phyloP scores from a whole-genome alignment of 129 eudicot genomes.

The Flaveria bidentis region DNA sequence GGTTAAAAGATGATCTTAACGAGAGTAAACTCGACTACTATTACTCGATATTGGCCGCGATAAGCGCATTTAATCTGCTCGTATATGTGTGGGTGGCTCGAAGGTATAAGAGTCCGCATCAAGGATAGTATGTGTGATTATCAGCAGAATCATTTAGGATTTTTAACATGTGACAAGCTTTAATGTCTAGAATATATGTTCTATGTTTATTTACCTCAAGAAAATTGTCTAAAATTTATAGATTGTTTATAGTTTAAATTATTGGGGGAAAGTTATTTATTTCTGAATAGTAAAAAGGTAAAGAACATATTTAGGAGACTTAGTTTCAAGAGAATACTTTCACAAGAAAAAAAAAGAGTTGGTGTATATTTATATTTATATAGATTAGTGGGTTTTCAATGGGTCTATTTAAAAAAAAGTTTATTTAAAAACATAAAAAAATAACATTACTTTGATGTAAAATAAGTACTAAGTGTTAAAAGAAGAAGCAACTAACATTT shows the following conservation, averaged over 20 bases:
- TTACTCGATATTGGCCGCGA: slow-evolving; percentile 57
- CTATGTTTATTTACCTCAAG: neutral
- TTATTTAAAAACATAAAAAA: no score
- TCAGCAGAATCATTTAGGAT: neutral
- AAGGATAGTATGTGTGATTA: slow-evolving; percentile 20
- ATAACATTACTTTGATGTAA: no score
- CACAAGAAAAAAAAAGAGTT: no score
- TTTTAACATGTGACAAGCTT: neutral
- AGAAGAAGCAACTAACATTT: no score
- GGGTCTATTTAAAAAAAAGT: no score
- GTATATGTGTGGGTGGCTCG: slow-evolving; percentile 54
- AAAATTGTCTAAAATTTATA: neutral
- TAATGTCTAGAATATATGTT: slow-evolving; percentile 1
- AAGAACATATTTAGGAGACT: neutral
- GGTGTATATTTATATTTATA: no score
- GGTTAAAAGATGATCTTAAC: slow-evolving; percentile 59
- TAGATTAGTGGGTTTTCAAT: no score
- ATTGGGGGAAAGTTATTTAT: neutral
- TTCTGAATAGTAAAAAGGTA: neutral
- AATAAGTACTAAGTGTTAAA: no score
- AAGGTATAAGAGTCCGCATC: slow-evolving; percentile 53
- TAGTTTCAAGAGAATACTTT: no score
- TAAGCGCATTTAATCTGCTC: slow-evolving; percentile 60
- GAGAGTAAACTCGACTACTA: slow-evolving; percentile 56
- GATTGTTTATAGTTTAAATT: neutral